Percentiles rank a stretch among this genome's conserved stretches.
Conservation (phyloP, 83 land plant genomes). For the Diphasiastrum complanatum region DNA sequence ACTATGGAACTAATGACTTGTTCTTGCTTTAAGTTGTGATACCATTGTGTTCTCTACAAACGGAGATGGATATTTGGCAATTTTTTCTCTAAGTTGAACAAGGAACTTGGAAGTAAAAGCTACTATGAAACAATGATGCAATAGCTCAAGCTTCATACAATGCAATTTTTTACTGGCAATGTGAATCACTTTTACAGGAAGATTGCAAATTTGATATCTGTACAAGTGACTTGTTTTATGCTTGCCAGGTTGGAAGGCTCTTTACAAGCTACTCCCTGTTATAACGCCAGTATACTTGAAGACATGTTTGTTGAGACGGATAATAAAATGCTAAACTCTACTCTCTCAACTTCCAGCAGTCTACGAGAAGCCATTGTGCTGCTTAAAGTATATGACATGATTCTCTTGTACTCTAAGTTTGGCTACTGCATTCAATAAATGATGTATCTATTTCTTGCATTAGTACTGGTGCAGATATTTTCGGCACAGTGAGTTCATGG, state of each 20-base stretch:
- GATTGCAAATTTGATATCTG: too few species aligned
- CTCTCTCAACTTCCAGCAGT: constrained; percentile 40
- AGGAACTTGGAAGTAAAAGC: too few species aligned
- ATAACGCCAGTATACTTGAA: constrained; percentile 77
- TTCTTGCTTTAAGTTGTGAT: too few species aligned
- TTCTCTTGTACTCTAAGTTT: neutral
- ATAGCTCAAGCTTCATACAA: too few species aligned
- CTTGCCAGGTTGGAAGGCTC: constrained; percentile 24
- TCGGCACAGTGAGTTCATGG: neutral
- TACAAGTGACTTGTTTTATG: too few species aligned
- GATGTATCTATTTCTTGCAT: neutral
- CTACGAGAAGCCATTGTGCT: constrained; percentile 59
- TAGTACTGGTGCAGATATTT: neutral
- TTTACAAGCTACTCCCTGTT: constrained; percentile 57
- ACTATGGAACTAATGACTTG: too few species aligned
- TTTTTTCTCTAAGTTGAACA: too few species aligned
- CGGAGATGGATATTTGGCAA: too few species aligned
- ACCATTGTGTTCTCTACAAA: too few species aligned
- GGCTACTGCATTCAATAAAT: neutral
- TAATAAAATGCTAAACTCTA: constrained; percentile 33
- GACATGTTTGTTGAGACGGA: constrained; percentile 70
- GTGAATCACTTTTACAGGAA: too few species aligned
- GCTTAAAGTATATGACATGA: constrained; percentile 47
- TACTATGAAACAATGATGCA: too few species aligned
- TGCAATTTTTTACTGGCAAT: too few species aligned